Conservation (phyloP, 371 early-diverging fungal species). For the Entomophthora muscae region DNA sequence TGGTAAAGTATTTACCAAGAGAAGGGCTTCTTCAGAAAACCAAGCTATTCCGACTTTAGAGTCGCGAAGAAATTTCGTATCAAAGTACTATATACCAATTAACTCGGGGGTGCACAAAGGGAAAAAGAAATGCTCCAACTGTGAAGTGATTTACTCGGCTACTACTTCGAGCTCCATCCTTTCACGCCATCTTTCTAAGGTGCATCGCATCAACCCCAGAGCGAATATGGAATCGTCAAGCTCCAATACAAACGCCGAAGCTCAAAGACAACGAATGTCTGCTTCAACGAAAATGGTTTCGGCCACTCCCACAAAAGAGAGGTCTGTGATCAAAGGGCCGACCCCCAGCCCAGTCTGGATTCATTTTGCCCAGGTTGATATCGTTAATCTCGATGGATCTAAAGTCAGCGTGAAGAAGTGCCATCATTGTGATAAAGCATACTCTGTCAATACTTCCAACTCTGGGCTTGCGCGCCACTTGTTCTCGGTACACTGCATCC, state of each 20-base stretch:
- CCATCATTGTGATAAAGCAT: background rate
- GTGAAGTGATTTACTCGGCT: background rate
- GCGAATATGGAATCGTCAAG: too few relatives aligned
- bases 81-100: background rate
- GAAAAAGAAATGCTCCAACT: background rate
- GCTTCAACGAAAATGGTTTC: background rate
- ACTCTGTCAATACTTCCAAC: background rate
- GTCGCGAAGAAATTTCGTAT: background rate
- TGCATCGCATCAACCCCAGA: background rate
- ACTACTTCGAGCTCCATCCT: background rate
- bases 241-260: background rate
- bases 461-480: background rate
- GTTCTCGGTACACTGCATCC: background rate
- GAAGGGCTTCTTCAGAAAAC: too few relatives aligned
- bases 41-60: background rate
- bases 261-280: background rate
- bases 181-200: background rate
- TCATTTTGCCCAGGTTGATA: background rate
- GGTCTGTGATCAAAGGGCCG: background rate
- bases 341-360: constrained; percentile 1
- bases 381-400: background rate
- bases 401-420: background rate
- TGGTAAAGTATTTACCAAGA: too few relatives aligned
- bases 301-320: background rate
- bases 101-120: background rate